Percentiles rank a stretch among this genome's conserved stretches.
Conservation (phyloP, 2,329 filamentous ascomycete species). For the Xylaria sp. region DNA sequence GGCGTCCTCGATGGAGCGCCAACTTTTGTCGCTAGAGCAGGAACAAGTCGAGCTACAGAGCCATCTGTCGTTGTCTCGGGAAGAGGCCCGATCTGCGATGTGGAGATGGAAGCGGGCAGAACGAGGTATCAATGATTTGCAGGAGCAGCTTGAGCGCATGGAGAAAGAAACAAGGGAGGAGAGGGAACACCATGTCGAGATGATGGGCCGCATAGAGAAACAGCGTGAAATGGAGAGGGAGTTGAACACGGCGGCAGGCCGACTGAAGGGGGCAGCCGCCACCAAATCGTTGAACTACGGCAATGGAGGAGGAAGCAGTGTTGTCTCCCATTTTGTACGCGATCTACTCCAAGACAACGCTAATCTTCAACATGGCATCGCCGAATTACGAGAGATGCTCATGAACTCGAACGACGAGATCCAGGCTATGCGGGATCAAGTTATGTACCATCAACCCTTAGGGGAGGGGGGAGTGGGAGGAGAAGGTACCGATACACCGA, state of each 20-base stretch:
- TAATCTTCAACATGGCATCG: slow-evolving; percentile 86
- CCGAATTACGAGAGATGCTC: slow-evolving; percentile 88
- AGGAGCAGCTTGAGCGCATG: slow-evolving; percentile 86
- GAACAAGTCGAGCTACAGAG: slow-evolving; percentile 77
- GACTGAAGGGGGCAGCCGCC: slow-evolving; percentile 80
- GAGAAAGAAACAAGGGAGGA: slow-evolving; percentile 83
- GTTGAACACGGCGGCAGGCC: slow-evolving; percentile 75
- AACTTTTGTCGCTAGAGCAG: slow-evolving; percentile 76
- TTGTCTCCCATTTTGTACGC: slow-evolving; percentile 95
- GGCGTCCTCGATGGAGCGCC: slow-evolving; percentile 77
- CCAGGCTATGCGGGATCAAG: slow-evolving; percentile 79
- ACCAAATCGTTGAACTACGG: slow-evolving; percentile 64
- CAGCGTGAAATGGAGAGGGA: slow-evolving; percentile 82
- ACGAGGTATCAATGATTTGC: slow-evolving; percentile 73
- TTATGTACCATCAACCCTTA: slow-evolving; percentile 76
- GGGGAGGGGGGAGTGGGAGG: slow-evolving; percentile 46
- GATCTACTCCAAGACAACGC: slow-evolving; percentile 96
- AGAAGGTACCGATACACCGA: slow-evolving; percentile 48
- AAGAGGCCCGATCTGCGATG: slow-evolving; percentile 77
- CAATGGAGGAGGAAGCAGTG: slow-evolving; percentile 62
- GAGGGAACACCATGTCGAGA: slow-evolving; percentile 77
- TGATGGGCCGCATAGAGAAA: slow-evolving; percentile 81
- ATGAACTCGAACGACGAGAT: slow-evolving; percentile 93
- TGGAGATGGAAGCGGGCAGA: slow-evolving; percentile 87
- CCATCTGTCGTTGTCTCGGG: slow-evolving; percentile 66